These are phyloP conservation scores for Bruguiera hainesii DNA, from an alignment of 441 rosid genomes.

Conservation along the genomic window DNA sequence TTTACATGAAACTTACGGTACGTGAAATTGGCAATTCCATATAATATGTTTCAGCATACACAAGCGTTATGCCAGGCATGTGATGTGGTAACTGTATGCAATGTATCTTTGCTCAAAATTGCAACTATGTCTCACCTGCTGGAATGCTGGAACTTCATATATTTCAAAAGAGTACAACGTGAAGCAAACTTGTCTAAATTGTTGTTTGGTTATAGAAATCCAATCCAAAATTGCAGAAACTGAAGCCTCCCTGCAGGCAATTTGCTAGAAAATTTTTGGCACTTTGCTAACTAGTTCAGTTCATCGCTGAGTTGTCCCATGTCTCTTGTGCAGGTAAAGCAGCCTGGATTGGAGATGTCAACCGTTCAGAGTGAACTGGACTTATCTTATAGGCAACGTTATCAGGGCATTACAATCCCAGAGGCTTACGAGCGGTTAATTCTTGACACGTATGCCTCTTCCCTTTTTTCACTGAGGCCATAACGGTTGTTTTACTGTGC, in stretches of 20 bases:
- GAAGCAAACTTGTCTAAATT: too few relatives aligned
- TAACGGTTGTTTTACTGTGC: not conserved
- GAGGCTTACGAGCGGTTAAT: slow-evolving; percentile 97
- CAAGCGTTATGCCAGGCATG: not conserved
- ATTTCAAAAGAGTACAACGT: not conserved
- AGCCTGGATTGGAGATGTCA: slow-evolving; percentile 95
- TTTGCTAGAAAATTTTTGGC: slow-evolving; percentile 5
- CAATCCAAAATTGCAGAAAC: not conserved
- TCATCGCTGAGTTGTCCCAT: slow-evolving; percentile 8
- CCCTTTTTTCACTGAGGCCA: slow-evolving; percentile 4
- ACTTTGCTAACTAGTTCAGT: not conserved
- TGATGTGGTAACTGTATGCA: not conserved
- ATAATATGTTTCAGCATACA: not conserved
- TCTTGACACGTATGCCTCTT: slow-evolving; percentile 78
- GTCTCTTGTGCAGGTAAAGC: slow-evolving; percentile 65
- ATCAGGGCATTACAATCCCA: slow-evolving; percentile 72
- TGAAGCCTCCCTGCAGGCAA: not conserved
- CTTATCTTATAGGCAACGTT: slow-evolving; percentile 88
- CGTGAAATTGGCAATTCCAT: slow-evolving; percentile 22
- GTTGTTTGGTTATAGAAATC: too few relatives aligned
- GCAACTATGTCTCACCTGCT: not conserved
- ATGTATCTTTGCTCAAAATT: not conserved
- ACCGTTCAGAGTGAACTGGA: slow-evolving; percentile 95
- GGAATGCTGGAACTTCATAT: not conserved
- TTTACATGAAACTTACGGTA: slow-evolving; percentile 97